Conservation (phyloP, 768 basidiomycete genomes). For the Termitomyces sp. region DNA sequence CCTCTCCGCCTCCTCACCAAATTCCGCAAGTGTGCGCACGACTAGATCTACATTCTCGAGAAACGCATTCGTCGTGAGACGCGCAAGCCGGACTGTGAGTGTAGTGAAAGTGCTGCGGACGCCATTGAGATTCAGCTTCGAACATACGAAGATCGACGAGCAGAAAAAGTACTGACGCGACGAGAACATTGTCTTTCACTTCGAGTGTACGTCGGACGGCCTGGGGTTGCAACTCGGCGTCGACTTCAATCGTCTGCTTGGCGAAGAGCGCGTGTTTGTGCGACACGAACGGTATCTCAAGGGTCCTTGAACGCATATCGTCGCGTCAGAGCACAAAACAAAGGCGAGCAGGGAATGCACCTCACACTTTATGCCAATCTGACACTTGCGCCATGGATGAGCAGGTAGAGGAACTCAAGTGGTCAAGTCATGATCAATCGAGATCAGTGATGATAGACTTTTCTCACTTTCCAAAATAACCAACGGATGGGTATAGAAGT, state of each 20-base stretch:
- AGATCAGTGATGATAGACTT: not conserved
- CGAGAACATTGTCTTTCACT: conserved; percentile 62
- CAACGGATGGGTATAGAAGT: conserved; percentile 7
- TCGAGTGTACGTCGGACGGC: conserved; percentile 70
- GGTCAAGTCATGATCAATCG: not conserved
- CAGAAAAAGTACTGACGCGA: conserved; percentile 56
- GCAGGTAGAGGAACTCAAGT: not conserved
- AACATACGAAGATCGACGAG: conserved; percentile 4
- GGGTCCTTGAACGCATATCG: conserved; percentile 31
- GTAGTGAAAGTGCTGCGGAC: conserved; percentile 61
- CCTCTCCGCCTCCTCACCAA: conserved; percentile 60
- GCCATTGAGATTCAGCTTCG: not conserved
- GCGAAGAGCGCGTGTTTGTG: conserved; percentile 75
- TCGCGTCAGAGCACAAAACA: conserved; percentile 2
- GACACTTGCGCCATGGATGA: conserved; percentile 11
- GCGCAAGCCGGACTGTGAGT: conserved; percentile 78
- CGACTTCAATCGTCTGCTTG: conserved; percentile 81
- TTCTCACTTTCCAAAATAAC: no score
- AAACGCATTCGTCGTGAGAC: conserved; percentile 80
- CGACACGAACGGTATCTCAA: conserved; percentile 76
- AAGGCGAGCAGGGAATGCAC: not conserved
- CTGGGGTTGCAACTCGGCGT: conserved; percentile 76
- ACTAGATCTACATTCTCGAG: conserved; percentile 88
- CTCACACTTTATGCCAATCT: conserved; percentile 57
- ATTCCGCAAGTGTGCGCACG: conserved; percentile 74